Percentiles rank a stretch among this genome's conserved stretches.
Conservation (phyloP, 805 yeast genomes). For the Teunomyces kruisii region DNA sequence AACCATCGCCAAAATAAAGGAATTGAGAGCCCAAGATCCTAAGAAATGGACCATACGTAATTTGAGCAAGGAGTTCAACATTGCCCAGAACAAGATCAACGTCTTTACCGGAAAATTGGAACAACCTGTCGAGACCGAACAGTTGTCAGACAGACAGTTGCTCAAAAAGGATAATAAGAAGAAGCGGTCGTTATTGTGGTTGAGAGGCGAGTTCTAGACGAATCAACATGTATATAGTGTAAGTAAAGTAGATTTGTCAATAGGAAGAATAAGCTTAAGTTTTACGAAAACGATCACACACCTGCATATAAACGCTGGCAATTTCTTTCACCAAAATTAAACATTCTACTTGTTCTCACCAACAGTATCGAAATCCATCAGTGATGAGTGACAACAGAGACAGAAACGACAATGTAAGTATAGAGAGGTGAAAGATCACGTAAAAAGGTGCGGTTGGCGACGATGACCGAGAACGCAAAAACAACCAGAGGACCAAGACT, state of each 20-base stretch:
- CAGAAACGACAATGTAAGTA: slow-evolving; percentile 4
- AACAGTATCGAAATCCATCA: not conserved
- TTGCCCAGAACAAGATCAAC: slow-evolving; percentile 41
- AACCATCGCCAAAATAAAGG: slow-evolving; percentile 56
- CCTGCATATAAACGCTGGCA: not conserved
- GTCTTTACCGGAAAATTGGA: slow-evolving; percentile 42
- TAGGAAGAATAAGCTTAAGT: not conserved
- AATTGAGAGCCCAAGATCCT: slow-evolving; percentile 59
- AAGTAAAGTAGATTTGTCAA: not conserved
- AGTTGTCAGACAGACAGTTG: slow-evolving; percentile 46
- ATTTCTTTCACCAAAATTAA: not conserved
- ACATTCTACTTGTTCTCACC: not conserved
- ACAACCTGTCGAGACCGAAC: slow-evolving; percentile 31
- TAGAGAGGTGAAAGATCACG: too few relatives aligned
- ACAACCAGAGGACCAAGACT: not conserved
- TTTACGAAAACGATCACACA: too few relatives aligned
- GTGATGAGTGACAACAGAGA: slow-evolving; percentile 8
- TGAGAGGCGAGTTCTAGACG: slow-evolving; percentile 49
- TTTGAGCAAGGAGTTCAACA: slow-evolving; percentile 58
- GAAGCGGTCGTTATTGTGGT: slow-evolving; percentile 64
- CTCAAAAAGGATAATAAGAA: slow-evolving; percentile 52
- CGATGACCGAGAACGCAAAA: slow-evolving; percentile 9
- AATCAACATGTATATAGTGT: slow-evolving; percentile 1
- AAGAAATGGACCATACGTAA: slow-evolving; percentile 59
- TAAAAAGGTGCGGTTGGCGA: not conserved